Percentiles rank a stretch among this genome's conserved stretches.
Conservation (phyloP, 1,284 basidiomycete genomes). For the Apiotrichum veenhuisii region DNA sequence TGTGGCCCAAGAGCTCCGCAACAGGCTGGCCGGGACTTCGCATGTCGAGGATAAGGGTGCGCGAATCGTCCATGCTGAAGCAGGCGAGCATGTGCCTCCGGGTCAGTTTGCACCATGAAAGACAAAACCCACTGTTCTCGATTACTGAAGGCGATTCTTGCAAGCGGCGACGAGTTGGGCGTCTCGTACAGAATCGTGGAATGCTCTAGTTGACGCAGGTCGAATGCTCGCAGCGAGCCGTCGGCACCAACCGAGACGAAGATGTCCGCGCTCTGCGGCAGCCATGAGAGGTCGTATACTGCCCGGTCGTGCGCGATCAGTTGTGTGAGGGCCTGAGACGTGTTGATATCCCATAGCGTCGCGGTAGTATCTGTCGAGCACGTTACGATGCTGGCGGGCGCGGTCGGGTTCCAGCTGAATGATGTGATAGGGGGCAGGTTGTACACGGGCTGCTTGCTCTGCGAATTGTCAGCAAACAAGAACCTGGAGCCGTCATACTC, state of each 20-base stretch:
- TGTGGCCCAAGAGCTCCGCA: slow-evolving; percentile 79
- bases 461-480: slow-evolving; percentile 28
- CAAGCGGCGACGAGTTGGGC: slow-evolving; percentile 61
- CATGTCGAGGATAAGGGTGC: slow-evolving; percentile 90
- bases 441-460: slow-evolving; percentile 71
- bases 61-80: slow-evolving; percentile 65
- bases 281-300: slow-evolving; percentile 74
- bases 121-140: slow-evolving; percentile 35
- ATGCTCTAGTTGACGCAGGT: slow-evolving; percentile 91
- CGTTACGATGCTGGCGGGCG: slow-evolving; percentile 82
- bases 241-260: slow-evolving; percentile 99
- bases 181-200: slow-evolving; percentile 99
- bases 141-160: slow-evolving; percentile 72
- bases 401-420: slow-evolving; percentile 92
- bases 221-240: slow-evolving; percentile 92
- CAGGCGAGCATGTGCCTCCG: slow-evolving; percentile 48
- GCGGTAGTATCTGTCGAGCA: slow-evolving; percentile 95
- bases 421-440: slow-evolving; percentile 82
- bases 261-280: slow-evolving; percentile 95
- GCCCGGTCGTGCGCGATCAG: slow-evolving; percentile 97
- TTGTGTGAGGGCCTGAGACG: slow-evolving; percentile 91
- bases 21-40: slow-evolving; percentile 88
- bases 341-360: slow-evolving; percentile 96
- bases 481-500: slow-evolving; percentile 15
- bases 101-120: not conserved